phyloP scores from a whole-genome alignment of 2,329 filamentous ascomycete genomes.

The Paecilomyces dactylethromorphus region DNA sequence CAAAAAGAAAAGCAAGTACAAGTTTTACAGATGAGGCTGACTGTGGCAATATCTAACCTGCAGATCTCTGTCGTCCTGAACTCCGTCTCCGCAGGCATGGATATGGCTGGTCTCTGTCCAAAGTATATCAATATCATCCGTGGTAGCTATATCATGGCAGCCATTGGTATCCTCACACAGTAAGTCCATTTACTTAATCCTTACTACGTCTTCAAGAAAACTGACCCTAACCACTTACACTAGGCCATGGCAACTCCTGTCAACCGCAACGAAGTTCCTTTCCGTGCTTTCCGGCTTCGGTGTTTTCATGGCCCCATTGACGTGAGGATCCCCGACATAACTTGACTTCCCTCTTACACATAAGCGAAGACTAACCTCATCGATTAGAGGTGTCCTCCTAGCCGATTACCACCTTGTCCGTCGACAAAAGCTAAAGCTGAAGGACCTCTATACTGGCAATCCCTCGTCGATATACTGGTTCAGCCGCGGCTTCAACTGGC shows the following conservation, averaged over 20 bases:
- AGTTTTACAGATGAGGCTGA: not conserved
- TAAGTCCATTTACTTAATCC: not conserved
- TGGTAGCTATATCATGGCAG: constrained; percentile 41
- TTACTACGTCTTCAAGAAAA: not conserved
- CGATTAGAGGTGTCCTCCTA: constrained; percentile 30
- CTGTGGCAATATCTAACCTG: not conserved
- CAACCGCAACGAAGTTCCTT: constrained; percentile 21
- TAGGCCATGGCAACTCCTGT: constrained; percentile 34
- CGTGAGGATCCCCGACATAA: constrained; percentile 6
- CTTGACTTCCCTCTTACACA: not conserved
- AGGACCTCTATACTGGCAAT: constrained; percentile 34
- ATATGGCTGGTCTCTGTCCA: constrained; percentile 45
- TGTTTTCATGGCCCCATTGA: constrained; percentile 40
- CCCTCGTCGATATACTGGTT: constrained; percentile 33
- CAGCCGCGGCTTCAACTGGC: constrained; percentile 37
- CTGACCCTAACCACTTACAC: not conserved
- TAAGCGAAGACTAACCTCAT: not conserved
- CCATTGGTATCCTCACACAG: constrained; percentile 39
- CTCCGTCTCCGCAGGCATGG: constrained; percentile 48
- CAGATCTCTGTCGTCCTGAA: constrained; percentile 38
- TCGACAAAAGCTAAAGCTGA: constrained; percentile 26
- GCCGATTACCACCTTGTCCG: constrained; percentile 37
- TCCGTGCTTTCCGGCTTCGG: constrained; percentile 35
- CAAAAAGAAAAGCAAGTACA: constrained; percentile 9
- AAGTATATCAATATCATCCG: constrained; percentile 49